These are phyloP conservation scores for Exophiala dermatitidis DNA, from an alignment of 2,329 filamentous ascomycete genomes.

Conservation along the genomic window DNA sequence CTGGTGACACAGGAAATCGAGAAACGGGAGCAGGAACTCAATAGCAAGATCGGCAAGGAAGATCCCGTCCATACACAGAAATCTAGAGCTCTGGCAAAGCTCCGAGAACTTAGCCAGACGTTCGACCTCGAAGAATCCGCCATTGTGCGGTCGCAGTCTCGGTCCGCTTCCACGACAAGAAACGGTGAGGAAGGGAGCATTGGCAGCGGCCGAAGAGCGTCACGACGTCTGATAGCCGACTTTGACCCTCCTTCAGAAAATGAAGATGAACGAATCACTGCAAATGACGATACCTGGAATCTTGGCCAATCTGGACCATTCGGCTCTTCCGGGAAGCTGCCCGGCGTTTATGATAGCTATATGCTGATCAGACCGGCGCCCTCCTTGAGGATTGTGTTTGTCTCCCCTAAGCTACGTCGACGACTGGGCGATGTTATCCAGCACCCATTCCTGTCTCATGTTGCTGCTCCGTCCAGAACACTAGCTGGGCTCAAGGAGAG, in stretches of 20 bases:
- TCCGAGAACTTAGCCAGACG: constrained; percentile 29
- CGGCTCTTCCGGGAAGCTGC: constrained; percentile 28
- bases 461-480: constrained; percentile 36
- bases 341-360: constrained; percentile 31
- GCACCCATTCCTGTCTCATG: constrained; percentile 38
- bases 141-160: constrained; percentile 24
- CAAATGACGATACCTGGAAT: constrained; percentile 14
- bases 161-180: constrained; percentile 21
- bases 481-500: constrained; percentile 36
- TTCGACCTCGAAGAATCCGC: constrained; percentile 29
- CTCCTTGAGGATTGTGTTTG: constrained; percentile 31
- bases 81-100: constrained; percentile 19
- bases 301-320: constrained; percentile 21
- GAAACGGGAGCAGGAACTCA: constrained; percentile 12
- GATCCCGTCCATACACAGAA: constrained; percentile 5
- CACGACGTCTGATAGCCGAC: constrained; percentile 15
- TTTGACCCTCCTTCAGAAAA: constrained; percentile 14
- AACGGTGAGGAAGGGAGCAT: constrained; percentile 22
- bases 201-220: constrained; percentile 8
- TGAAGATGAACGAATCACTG: constrained; percentile 3
- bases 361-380: constrained; percentile 29
- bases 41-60: neutral
- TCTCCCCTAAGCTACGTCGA: constrained; percentile 29
- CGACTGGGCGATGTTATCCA: constrained; percentile 31
- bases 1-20: constrained; percentile 16